These are phyloP conservation scores for Acer yangbiense DNA, from an alignment of 345 rosid genomes.

Conservation along the genomic window DNA sequence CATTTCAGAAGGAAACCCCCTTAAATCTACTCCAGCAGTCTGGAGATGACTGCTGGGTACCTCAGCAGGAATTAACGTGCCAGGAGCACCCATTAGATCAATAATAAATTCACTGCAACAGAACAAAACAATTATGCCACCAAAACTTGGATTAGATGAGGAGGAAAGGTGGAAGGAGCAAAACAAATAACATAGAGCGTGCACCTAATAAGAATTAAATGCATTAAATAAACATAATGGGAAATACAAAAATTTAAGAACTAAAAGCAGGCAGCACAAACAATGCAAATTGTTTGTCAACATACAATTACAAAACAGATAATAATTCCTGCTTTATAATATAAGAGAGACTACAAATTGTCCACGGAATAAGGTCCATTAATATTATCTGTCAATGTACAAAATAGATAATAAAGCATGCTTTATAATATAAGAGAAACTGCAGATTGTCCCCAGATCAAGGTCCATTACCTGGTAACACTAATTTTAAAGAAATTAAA, in stretches of 20 bases:
- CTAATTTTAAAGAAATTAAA: not conserved
- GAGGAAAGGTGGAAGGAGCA: constrained; percentile 2
- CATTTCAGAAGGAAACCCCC: constrained; percentile 43
- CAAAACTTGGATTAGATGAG: constrained; percentile 19
- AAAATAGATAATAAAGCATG: not conserved
- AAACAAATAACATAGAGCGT: not conserved
- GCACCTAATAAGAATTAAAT: not conserved
- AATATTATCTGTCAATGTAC: not conserved
- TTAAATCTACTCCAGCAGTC: constrained; percentile 48
- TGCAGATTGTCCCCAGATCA: not conserved
- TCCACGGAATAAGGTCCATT: not conserved
- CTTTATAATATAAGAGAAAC: not conserved
- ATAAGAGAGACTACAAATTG: not conserved
- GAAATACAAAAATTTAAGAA: not conserved
- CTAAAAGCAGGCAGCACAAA: not conserved
- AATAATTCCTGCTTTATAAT: not conserved
- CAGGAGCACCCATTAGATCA: constrained; percentile 99
- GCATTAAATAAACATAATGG: not conserved
- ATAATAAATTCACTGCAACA: constrained; percentile 85
- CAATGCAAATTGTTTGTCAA: not conserved
- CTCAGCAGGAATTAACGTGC: constrained; percentile 84
- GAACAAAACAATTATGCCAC: constrained; percentile 23
- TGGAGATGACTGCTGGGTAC: constrained; percentile 73
- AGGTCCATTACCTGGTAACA: not conserved
- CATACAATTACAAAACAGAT: not conserved